These are phyloP conservation scores for Noccaea bulbosa DNA, from an alignment of 345 rosid genomes.

Conservation along the genomic window DNA sequence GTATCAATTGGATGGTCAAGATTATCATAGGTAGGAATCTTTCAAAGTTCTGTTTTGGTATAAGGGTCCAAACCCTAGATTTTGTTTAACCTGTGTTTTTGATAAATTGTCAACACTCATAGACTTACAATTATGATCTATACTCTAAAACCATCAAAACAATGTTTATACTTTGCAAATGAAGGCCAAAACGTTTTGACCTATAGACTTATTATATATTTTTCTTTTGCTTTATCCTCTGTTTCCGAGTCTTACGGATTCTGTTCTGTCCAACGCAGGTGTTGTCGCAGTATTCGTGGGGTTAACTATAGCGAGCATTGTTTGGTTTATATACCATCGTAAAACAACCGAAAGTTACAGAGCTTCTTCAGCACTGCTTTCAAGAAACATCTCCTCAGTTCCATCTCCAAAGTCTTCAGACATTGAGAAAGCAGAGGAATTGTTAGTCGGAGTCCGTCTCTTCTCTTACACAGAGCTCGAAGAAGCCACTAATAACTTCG, in stretches of 20 bases:
- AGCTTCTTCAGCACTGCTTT: slow-evolving; percentile 40
- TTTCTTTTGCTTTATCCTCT: background rate
- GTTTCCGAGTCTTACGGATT: slow-evolving; percentile 5
- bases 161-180: background rate
- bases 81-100: background rate
- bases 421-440: slow-evolving; percentile 49
- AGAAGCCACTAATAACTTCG: slow-evolving; percentile 73
- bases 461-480: slow-evolving; percentile 72
- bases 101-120: background rate
- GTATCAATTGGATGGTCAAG: background rate
- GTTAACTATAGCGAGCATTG: background rate
- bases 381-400: slow-evolving; percentile 50
- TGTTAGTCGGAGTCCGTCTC: slow-evolving; percentile 51
- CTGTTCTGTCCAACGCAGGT: slow-evolving; percentile 38
- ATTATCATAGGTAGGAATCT: slow-evolving; percentile 41
- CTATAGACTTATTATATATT: background rate
- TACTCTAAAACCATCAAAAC: background rate
- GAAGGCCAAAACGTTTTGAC: background rate
- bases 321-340: slow-evolving; percentile 35
- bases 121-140: background rate
- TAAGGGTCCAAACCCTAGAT: background rate
- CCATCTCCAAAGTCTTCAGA: slow-evolving; percentile 50
- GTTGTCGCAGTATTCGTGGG: slow-evolving; percentile 28
- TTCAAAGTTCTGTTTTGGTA: background rate
- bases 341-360: slow-evolving; percentile 41